Base-by-base conservation (phyloP, 2,329 filamentous ascomycete genomes). In the Stagonosporopsis rhizophila region DNA sequence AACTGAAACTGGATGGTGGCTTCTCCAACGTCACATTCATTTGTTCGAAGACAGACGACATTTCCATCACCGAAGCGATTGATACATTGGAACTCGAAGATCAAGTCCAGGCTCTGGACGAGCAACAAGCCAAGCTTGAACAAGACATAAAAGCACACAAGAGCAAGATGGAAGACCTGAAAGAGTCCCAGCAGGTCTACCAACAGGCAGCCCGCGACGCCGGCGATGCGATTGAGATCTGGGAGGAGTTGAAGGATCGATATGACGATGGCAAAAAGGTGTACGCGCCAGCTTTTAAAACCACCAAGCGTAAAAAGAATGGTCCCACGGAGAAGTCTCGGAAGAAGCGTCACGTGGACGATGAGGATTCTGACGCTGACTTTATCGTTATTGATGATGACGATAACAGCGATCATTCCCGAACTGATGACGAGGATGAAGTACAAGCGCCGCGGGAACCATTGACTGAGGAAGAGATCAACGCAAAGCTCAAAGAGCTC, bases 41-140 rank as follows among this genome's bases (percentile, higher is more conserved):
- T 14, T 88, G 85, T 64, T 82, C 80, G 15, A 88, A 88, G 65
- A 86, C 84, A 0, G 87, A 89, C 65, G 84, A 88, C 39, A 85
- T 88, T 8, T 81, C 77, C 7, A 70, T 81, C 4, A 77, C 71
- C 0, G 80, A 84, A 52, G 79, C 79, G 4, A 67, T 72, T 4
- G 71, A 77, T 4, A 74, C 70, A 25, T 69, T 81, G 32, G 65
- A 67, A 4, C 66, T 80, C 1, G 70, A 76, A 8, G 71, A 73
- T 12, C 54, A 72, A 38, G 65, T 77, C 2, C 56, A 65, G 12
- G 54, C 61, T 2, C 61, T 74, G 6, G 63, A 68, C 2, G 71
- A 76, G 1, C 64, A 73, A 39, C 35, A 60, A 3, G 41, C 62
- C 0, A 48, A 52, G 5, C 56, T 52, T 15, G 35, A 70, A 22